Evolutionary conservation across 805 yeast genomes (phyloP).

Genomic region (Priceomyces medius): DNA sequence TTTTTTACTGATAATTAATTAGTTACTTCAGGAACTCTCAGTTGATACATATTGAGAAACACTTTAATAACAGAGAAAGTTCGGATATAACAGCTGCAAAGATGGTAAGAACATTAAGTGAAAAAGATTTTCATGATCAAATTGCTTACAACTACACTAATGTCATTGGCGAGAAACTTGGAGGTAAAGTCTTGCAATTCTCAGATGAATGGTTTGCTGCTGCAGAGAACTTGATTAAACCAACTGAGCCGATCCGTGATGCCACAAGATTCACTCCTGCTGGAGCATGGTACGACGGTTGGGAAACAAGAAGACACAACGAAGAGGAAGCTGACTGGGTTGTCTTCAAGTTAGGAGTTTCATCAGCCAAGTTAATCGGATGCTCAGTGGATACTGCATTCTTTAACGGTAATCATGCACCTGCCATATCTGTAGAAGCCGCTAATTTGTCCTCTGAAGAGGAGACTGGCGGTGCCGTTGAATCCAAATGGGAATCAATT

Average conservation of each 20-base stretch:
- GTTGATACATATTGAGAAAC: no score
- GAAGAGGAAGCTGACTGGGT: slow-evolving; percentile 85
- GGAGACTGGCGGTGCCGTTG: slow-evolving; percentile 18
- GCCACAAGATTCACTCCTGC: slow-evolving; percentile 74
- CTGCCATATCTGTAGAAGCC: slow-evolving; percentile 83
- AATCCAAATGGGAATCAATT: slow-evolving; percentile 67
- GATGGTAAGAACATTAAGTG: slow-evolving; percentile 18
- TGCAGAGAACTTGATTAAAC: slow-evolving; percentile 82
- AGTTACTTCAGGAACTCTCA: no score
- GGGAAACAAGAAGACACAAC: slow-evolving; percentile 98
- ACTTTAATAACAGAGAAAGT: no score
- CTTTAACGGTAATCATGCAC: slow-evolving; percentile 96
- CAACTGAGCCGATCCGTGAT: slow-evolving; percentile 77
- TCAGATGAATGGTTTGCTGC: slow-evolving; percentile 97
- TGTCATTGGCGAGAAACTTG: slow-evolving; percentile 80
- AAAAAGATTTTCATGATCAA: slow-evolving; percentile 43
- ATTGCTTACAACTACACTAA: slow-evolving; percentile 62
- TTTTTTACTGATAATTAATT: no score
- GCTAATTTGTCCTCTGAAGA: slow-evolving; percentile 36
- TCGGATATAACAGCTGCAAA: background rate
- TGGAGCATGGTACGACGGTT: slow-evolving; percentile 98
- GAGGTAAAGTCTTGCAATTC: slow-evolving; percentile 66
- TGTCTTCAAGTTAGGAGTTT: slow-evolving; percentile 76
- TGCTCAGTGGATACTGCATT: slow-evolving; percentile 91
- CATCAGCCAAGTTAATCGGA: slow-evolving; percentile 75